A percentile compares a stretch with the other conserved stretches of the same genome.
Evolutionary conservation across 2,329 filamentous ascomycete genomes (phyloP).

Genomic region (Alternaria ethzedia): DNA sequence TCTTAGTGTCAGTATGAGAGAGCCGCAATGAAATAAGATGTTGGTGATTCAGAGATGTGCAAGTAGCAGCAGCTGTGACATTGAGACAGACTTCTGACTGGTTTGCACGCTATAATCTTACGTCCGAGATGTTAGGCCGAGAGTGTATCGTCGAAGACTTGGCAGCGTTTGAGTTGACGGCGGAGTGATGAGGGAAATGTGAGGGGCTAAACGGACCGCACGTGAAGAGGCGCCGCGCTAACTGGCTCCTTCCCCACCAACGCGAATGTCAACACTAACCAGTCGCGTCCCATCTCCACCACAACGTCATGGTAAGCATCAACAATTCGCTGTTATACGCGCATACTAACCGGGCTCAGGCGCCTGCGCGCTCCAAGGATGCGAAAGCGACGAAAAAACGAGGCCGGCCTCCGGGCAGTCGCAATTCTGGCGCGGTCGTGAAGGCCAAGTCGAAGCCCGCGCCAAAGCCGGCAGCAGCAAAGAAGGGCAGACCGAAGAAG

Average conservation of each 20-base stretch:
- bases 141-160: background rate
- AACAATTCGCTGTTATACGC: background rate
- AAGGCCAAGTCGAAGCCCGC: slow-evolving; percentile 12
- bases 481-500: slow-evolving; percentile 18
- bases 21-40: background rate
- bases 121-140: background rate
- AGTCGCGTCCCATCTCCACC: slow-evolving; percentile 23
- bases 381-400: slow-evolving; percentile 26
- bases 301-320: slow-evolving; percentile 40
- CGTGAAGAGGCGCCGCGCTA: slow-evolving; percentile 14
- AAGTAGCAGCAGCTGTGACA: background rate
- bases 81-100: background rate
- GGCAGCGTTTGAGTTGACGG: background rate
- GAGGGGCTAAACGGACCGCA: background rate
- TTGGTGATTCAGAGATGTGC: background rate
- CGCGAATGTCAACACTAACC: slow-evolving; percentile 11
- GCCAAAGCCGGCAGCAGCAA: slow-evolving; percentile 17
- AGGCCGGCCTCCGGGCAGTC: slow-evolving; percentile 33
- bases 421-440: slow-evolving; percentile 19
- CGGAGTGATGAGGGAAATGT: background rate
- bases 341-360: slow-evolving; percentile 28
- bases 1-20: background rate
- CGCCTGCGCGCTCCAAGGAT: slow-evolving; percentile 27
- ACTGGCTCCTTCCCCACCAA: slow-evolving; percentile 8
- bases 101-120: background rate